Conservation (phyloP, 768 basidiomycete species). For the Lactifluus hygrophoroides region DNA sequence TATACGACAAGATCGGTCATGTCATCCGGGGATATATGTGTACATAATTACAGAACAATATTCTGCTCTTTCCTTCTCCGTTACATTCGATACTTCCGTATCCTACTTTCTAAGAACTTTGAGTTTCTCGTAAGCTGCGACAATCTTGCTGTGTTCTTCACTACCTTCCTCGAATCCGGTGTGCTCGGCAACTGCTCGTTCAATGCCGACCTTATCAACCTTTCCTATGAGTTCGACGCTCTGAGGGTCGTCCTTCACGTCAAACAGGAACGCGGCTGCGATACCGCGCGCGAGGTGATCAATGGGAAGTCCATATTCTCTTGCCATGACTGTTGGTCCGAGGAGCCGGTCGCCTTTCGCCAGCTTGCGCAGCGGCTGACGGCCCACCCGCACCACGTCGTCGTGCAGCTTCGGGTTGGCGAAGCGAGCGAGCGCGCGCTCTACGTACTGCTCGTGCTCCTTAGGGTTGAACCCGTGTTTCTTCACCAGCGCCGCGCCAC, state of each 20-base stretch:
- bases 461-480: slow-evolving; percentile 24
- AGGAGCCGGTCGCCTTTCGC: slow-evolving; percentile 30
- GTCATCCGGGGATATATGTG: background rate
- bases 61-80: background rate
- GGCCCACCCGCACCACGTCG: slow-evolving; percentile 31
- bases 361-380: slow-evolving; percentile 35
- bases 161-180: slow-evolving; percentile 25
- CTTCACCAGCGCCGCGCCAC: slow-evolving; percentile 31
- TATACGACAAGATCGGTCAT: background rate
- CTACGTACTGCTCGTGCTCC: slow-evolving; percentile 27
- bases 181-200: slow-evolving; percentile 24
- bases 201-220: slow-evolving; percentile 25
- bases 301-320: slow-evolving; percentile 26
- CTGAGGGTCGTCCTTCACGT: slow-evolving; percentile 29
- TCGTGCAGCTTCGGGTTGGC: slow-evolving; percentile 31
- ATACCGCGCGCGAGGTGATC: slow-evolving; percentile 29
- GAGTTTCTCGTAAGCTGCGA: slow-evolving; percentile 22
- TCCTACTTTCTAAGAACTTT: background rate
- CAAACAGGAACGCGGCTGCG: slow-evolving; percentile 31
- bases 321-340: slow-evolving; percentile 31
- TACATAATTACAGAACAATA: background rate
- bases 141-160: slow-evolving; percentile 21
- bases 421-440: slow-evolving; percentile 30
- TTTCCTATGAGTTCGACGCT: slow-evolving; percentile 27
- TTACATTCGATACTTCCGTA: background rate